Base-by-base conservation (phyloP, 1,284 basidiomycete species). In the Moniliophthora roreri region DNA sequence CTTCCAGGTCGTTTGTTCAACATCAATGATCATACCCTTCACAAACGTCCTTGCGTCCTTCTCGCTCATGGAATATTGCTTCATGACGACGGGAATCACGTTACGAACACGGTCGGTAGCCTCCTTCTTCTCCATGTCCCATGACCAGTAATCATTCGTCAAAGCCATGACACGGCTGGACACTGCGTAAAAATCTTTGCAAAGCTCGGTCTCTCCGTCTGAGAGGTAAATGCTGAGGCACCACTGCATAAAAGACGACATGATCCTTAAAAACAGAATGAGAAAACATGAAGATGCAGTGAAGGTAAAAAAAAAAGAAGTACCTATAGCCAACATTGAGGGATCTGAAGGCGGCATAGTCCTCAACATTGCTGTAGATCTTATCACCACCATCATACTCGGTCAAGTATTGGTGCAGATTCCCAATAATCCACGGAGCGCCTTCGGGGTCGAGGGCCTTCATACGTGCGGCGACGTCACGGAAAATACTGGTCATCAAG, bases 61-160 rank as follows among this genome's bases (percentile, higher is more conserved):
- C 48, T 50, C 48, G 37, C 18, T 50, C 37, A 50, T 21, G 21
- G 35, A 40, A 37, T 26, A 40, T 24, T 50, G 48, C 26, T 50
- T 39, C 48, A 50, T 50, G 37, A 50, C 37, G 5, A 50, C 48
- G n/a, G 48, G 48, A 40, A 50, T 50, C 21, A 37, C 48, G 23
- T 50, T 50, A 4, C 48, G 36, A 11, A 40, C 24, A 23, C 48
- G 48, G 24, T 50, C 48, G 28, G 24, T 24, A 6, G 36, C 21
- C 26, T 40, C 36, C 26, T 40, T 50, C 48, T 48, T 48, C 20
- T 48, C 47, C 47, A 48, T 48, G 7, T 48, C 34, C 47, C 47
- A 48, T 2, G 47, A 50, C 36, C 37, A 50, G 18, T 50, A 50
- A 20, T 50, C 48, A 13, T 50, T 50, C 2, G 48, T 50, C 37